Evolutionary conservation across 805 yeast species (phyloP).

Genomic region (Barnettozyma sucrosica): DNA sequence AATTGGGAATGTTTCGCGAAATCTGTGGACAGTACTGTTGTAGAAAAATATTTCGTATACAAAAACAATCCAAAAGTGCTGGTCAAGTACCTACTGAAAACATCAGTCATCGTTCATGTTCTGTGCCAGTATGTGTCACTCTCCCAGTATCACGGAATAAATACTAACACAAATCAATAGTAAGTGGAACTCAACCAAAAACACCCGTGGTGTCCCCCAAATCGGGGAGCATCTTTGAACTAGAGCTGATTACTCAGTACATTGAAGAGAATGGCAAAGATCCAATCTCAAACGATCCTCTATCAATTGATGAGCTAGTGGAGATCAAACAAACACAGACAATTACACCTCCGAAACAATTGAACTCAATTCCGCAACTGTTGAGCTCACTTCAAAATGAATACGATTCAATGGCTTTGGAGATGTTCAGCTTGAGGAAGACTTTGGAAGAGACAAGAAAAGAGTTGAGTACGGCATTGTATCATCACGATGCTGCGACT

Average conservation of each 20-base stretch:
- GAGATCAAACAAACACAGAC: conserved; percentile 27
- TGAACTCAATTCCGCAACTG: conserved; percentile 72
- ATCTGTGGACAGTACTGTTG: background rate
- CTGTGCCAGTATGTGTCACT: conserved; percentile 10
- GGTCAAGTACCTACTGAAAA: background rate
- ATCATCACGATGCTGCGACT: conserved; percentile 86
- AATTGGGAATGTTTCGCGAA: conserved; percentile 2
- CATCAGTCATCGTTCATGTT: conserved; percentile 1
- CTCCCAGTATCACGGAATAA: background rate
- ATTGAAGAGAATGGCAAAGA: conserved; percentile 62
- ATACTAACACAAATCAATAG: conserved; percentile 18
- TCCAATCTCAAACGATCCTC: conserved; percentile 65
- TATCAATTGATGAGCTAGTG: conserved; percentile 54
- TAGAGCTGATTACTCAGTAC: conserved; percentile 51
- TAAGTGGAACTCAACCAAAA: conserved; percentile 68
- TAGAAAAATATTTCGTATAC: background rate
- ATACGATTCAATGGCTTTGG: conserved; percentile 85
- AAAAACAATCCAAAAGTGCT: background rate
- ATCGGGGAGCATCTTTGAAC: conserved; percentile 69
- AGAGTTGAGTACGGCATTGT: conserved; percentile 71
- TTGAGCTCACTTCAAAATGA: conserved; percentile 75
- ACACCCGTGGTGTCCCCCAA: conserved; percentile 72
- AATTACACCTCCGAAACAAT: conserved; percentile 33
- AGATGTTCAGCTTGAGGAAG: conserved; percentile 69
- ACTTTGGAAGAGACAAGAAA: conserved; percentile 60